These are phyloP conservation scores for Polysphondylium violaceum DNA, from an alignment of 78 protist genomes.

Conservation along the genomic window DNA sequence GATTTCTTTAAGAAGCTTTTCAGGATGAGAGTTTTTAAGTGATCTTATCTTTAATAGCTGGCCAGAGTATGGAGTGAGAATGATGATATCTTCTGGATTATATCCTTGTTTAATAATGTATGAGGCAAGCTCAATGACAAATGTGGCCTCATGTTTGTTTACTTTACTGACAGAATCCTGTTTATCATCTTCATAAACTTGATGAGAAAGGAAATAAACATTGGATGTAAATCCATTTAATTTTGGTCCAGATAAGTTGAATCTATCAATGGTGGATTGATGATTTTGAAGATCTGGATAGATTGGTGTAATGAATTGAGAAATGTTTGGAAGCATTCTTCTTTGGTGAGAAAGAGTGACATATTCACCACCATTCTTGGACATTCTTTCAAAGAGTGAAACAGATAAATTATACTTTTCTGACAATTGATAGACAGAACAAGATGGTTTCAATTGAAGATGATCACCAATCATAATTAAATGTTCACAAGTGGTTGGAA, in stretches of 20 bases:
- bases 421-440: slow-evolving; percentile 43
- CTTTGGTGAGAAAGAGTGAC: slow-evolving; percentile 79
- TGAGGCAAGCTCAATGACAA: slow-evolving; percentile 26
- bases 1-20: slow-evolving; percentile 31
- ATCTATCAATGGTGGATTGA: slow-evolving; percentile 15
- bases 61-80: slow-evolving; percentile 90
- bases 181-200: slow-evolving; percentile 29
- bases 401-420: slow-evolving; percentile 45
- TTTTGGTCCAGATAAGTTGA: neutral
- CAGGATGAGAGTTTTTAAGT: neutral
- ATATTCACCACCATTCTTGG: slow-evolving; percentile 26
- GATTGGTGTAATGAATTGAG: slow-evolving; percentile 70
- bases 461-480: slow-evolving; percentile 95
- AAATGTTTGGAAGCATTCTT: slow-evolving; percentile 92
- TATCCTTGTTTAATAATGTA: slow-evolving; percentile 74
- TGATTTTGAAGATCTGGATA: slow-evolving; percentile 62
- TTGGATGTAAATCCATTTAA: slow-evolving; percentile 54
- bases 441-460: slow-evolving; percentile 90
- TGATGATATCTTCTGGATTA: slow-evolving; percentile 29
- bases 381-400: slow-evolving; percentile 91
- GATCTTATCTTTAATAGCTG: slow-evolving; percentile 81
- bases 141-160: slow-evolving; percentile 77
- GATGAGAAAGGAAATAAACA: slow-evolving; percentile 79
- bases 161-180: slow-evolving; percentile 29
- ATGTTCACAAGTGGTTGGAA: slow-evolving; percentile 65